phyloP scores from a whole-genome alignment of 2,329 filamentous ascomycete genomes.

The Talaromyces sp. region DNA sequence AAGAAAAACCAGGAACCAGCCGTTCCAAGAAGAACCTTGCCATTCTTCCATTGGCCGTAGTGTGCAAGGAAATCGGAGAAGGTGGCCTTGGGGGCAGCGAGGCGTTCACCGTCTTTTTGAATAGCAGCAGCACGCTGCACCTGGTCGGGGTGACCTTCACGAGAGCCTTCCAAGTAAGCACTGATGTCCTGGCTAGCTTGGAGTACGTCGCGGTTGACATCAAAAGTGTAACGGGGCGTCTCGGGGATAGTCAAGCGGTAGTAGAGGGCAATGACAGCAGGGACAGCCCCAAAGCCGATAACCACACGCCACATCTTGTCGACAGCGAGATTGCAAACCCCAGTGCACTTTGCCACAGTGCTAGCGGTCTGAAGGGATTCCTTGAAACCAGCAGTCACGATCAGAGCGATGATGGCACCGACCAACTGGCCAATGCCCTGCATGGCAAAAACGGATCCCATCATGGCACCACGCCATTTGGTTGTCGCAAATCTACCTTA shows the following conservation, averaged over 20 bases:
- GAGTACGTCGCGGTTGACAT: conserved; percentile 69
- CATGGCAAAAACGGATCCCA: conserved; percentile 83
- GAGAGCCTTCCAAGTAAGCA: conserved; percentile 67
- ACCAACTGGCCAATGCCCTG: conserved; percentile 77
- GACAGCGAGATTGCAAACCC: conserved; percentile 64
- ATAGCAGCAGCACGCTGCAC: conserved; percentile 59
- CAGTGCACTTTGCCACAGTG: conserved; percentile 56
- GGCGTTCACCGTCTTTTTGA: conserved; percentile 50
- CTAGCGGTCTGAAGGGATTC: conserved; percentile 54
- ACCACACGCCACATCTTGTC: conserved; percentile 86
- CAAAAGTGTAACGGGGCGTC: conserved; percentile 83
- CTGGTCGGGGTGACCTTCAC: conserved; percentile 63
- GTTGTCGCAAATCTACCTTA: conserved; percentile 67
- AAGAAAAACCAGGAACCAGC: conserved; percentile 82
- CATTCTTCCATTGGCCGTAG: conserved; percentile 68
- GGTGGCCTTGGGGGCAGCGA: conserved; percentile 55
- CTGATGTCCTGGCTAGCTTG: conserved; percentile 69
- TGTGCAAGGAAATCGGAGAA: conserved; percentile 68
- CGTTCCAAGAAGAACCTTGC: conserved; percentile 69
- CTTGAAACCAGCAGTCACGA: conserved; percentile 69
- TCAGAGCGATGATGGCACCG: conserved; percentile 71
- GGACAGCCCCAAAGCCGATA: conserved; percentile 76
- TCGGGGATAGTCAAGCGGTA: conserved; percentile 84
- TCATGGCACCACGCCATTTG: conserved; percentile 82
- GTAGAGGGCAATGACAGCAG: conserved; percentile 76